These are phyloP conservation scores for Theobroma cacao DNA, from an alignment of 345 rosid genomes.

Conservation along the genomic window DNA sequence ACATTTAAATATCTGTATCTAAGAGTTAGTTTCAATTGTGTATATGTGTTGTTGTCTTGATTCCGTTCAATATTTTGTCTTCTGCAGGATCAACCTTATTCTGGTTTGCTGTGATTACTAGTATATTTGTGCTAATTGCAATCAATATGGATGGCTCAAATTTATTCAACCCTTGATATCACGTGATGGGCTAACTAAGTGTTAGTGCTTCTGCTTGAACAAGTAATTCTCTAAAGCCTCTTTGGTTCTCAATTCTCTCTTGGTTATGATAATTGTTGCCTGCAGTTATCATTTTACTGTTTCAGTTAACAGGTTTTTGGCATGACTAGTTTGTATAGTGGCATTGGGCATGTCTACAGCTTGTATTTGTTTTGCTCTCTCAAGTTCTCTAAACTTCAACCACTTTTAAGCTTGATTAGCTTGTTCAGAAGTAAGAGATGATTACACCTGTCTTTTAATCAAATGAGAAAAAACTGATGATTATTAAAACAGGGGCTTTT, in stretches of 20 bases:
- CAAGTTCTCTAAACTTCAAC: no score
- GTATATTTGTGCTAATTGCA: constrained; percentile 69
- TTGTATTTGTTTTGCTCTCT: no score
- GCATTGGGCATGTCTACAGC: no score
- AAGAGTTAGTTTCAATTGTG: constrained; percentile 1
- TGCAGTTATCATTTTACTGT: not conserved
- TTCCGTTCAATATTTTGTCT: constrained; percentile 14
- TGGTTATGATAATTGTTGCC: not conserved
- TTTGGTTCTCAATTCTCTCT: not conserved
- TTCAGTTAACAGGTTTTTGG: no score
- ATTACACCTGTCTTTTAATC: no score
- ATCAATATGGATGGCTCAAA: constrained; percentile 64
- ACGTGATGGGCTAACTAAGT: constrained; percentile 17
- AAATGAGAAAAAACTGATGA: no score
- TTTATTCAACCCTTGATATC: constrained; percentile 82
- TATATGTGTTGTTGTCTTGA: constrained; percentile 8
- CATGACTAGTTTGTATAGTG: no score
- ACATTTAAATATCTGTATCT: not conserved
- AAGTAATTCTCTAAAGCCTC: constrained; percentile 33
- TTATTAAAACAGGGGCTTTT: no score
- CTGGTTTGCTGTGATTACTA: constrained; percentile 74
- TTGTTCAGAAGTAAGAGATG: no score
- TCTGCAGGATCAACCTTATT: constrained; percentile 68
- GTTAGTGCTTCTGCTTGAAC: constrained; percentile 22
- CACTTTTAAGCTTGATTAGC: no score